These are phyloP conservation scores for Symmetrospora coprosmae DNA, from an alignment of 768 basidiomycete species.

Conservation along the genomic window DNA sequence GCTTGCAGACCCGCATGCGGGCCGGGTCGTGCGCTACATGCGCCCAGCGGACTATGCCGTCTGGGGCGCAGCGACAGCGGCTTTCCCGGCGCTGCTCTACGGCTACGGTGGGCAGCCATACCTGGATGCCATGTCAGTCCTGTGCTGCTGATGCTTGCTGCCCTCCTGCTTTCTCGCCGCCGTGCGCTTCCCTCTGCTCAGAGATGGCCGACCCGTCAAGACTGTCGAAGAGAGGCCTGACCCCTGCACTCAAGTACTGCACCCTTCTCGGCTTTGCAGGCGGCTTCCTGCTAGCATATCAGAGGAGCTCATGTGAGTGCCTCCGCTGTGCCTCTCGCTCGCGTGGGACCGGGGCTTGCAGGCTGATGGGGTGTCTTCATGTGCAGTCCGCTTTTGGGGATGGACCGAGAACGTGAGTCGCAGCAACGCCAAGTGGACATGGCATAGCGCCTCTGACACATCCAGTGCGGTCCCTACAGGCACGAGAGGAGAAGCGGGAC, in stretches of 20 bases:
- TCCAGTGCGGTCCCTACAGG: conserved; percentile 84
- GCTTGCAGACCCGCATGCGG: conserved; percentile 60
- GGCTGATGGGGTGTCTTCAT: no score
- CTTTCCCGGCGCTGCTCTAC: conserved; percentile 66
- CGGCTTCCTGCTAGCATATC: conserved; percentile 86
- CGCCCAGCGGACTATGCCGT: conserved; percentile 70
- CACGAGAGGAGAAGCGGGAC: conserved; percentile 57
- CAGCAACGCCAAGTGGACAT: background rate
- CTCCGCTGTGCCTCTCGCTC: background rate
- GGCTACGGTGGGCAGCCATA: conserved; percentile 56
- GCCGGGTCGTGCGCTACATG: conserved; percentile 76
- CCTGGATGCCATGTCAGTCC: no score
- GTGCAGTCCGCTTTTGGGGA: conserved; percentile 78
- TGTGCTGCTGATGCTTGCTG: background rate
- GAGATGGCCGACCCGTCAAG: conserved; percentile 39
- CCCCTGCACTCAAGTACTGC: conserved; percentile 37
- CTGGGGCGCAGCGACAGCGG: conserved; percentile 67
- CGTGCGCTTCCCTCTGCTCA: conserved; percentile 16
- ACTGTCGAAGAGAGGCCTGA: conserved; percentile 35
- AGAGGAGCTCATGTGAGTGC: conserved; percentile 65
- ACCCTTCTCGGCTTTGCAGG: conserved; percentile 71
- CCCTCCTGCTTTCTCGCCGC: conserved; percentile 19
- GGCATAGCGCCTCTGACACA: conserved; percentile 56
- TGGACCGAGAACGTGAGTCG: conserved; percentile 64
- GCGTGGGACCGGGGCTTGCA: background rate